Evolutionary conservation across 2,329 filamentous ascomycete genomes (phyloP).

Genomic region (Xylariaceae sp.): DNA sequence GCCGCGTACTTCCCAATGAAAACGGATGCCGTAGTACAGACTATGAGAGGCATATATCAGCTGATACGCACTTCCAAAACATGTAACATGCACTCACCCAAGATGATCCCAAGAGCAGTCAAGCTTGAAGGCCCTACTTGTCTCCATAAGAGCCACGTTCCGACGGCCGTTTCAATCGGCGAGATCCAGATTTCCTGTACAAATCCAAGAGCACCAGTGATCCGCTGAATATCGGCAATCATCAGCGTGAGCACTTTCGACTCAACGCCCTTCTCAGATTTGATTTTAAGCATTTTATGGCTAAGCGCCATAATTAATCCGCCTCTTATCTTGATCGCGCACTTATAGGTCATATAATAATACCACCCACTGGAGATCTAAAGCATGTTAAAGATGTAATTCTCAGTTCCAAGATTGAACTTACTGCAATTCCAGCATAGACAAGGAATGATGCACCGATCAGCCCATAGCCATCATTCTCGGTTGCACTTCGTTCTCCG

Average conservation of each 20-base stretch:
- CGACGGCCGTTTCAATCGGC: slow-evolving; percentile 24
- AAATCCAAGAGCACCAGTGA: slow-evolving; percentile 20
- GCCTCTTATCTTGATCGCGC: slow-evolving; percentile 18
- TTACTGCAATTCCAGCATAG: slow-evolving; percentile 29
- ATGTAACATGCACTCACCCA: slow-evolving; percentile 9
- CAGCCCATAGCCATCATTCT: slow-evolving; percentile 28
- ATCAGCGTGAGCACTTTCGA: slow-evolving; percentile 26
- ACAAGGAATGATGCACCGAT: slow-evolving; percentile 29
- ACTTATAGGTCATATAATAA: slow-evolving; percentile 21
- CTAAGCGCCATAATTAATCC: slow-evolving; percentile 23
- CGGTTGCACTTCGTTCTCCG: background rate
- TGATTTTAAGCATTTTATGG: slow-evolving; percentile 27
- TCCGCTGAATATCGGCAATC: slow-evolving; percentile 25
- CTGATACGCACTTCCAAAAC: background rate
- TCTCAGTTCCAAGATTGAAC: background rate
- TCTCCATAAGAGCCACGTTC: slow-evolving; percentile 26
- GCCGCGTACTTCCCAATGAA: slow-evolving; percentile 16
- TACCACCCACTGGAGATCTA: slow-evolving; percentile 29
- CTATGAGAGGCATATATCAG: slow-evolving; percentile 5
- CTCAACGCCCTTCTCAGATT: slow-evolving; percentile 20
- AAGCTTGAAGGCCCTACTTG: slow-evolving; percentile 28
- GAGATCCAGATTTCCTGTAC: slow-evolving; percentile 26
- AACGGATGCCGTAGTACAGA: slow-evolving; percentile 9
- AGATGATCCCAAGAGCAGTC: slow-evolving; percentile 20
- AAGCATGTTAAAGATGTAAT: background rate